Evolutionary conservation across 2,329 filamentous ascomycete species (phyloP).

Genomic region (Colletotrichum lindemuthianum): DNA sequence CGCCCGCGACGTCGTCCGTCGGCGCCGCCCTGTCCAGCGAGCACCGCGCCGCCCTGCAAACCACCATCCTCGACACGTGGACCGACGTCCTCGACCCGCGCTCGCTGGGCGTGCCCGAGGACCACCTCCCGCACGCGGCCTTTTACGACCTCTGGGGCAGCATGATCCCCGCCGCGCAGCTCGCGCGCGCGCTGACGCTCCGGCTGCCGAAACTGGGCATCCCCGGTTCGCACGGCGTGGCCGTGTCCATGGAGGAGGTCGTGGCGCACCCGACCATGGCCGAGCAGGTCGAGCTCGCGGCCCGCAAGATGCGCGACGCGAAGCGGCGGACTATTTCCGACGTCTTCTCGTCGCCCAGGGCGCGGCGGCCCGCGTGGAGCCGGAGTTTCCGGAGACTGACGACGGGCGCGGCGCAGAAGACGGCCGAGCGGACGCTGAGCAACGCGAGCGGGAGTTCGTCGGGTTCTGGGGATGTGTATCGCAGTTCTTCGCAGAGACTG

Average conservation of each 20-base stretch:
- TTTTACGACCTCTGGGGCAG: conserved; percentile 64
- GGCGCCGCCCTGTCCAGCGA: conserved; percentile 48
- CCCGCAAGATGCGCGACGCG: conserved; percentile 39
- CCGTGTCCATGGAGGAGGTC: conserved; percentile 58
- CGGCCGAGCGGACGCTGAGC: conserved; percentile 1
- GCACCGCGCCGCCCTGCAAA: conserved; percentile 53
- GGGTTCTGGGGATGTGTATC: conserved; percentile 10
- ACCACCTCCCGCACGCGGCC: conserved; percentile 54
- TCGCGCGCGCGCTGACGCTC: conserved; percentile 56
- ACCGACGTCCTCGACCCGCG: conserved; percentile 53
- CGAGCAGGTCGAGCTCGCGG: conserved; percentile 57
- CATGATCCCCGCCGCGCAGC: conserved; percentile 58
- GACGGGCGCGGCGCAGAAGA: conserved; percentile 9
- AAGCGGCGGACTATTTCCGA: conserved; percentile 30
- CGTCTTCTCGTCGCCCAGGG: conserved; percentile 37
- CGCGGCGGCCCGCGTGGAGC: conserved; percentile 22
- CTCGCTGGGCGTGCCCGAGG: conserved; percentile 50
- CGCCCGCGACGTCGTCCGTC: conserved; percentile 39
- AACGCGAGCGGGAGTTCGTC: conserved; percentile 25
- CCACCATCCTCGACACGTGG: conserved; percentile 56
- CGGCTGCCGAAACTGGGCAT: conserved; percentile 50
- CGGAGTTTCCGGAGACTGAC: conserved; percentile 28
- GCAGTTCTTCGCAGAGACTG: not conserved
- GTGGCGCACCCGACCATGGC: conserved; percentile 61
- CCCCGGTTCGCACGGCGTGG: conserved; percentile 49